Base-by-base conservation (phyloP, 352 stramenopile genomes). In the Elongisporangium undulatum region DNA sequence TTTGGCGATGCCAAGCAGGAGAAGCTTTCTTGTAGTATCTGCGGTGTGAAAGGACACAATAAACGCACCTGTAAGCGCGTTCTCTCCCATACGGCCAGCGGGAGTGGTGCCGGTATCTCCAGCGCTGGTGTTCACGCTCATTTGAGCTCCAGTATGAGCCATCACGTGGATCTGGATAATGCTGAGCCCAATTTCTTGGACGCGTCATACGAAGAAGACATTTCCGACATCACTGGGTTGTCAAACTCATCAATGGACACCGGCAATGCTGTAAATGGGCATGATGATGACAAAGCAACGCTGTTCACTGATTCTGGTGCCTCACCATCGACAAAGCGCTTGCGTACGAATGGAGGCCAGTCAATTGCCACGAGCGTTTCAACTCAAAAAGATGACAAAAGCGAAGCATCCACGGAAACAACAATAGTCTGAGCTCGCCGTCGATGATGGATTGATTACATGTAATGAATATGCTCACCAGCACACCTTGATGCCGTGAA, bases 1-100 rank as follows among this genome's bases (percentile, higher is more conserved):
- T 85, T 89, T 41, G 74, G 70, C 1, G 77, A 89, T 41, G 56
- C 64, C 7, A 90, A 89, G 59, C 75, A 86, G 56, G 81, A 90
- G 49, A 90, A 89, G 55, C 74, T 93, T 9, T 74, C 77, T 8
- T 93, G 83, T 68, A 91, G 83, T 64, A 67, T 93, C 15, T 93
- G 83, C 53, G 81, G 83, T 49, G 71, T 93, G 34, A 90, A 91
- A 69, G 83, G 83, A 10, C 83, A 93, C 74, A 93, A 93, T 70
- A 93, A 93, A 58, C 75, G 83, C 19, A 93, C 83, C 38, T 93
- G 83, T 72, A 93, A 91, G 58, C 75, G 78, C 17, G 29, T 83
- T 6, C 29, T 41, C 29, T 41, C 29, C 13, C 29, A 41, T 41
- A 15, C 29, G 9, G 13, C 29, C 29, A 41, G 13, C 29, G 29